Evolutionary conservation across 371 early-diverging fungal species (phyloP), one percentile per base, ranked within the genome.

Genomic region (Rhizopus sp.): DNA sequence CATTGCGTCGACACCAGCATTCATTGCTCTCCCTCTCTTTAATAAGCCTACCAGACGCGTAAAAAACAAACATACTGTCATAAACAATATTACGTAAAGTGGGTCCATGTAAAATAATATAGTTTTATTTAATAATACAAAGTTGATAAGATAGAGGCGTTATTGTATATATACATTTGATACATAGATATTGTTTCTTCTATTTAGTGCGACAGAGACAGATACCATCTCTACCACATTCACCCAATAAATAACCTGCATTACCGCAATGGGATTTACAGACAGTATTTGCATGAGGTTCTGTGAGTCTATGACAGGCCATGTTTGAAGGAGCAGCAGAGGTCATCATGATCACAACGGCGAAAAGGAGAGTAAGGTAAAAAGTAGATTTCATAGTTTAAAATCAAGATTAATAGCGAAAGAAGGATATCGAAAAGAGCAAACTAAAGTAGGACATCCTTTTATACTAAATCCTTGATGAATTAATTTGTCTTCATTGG

Each of bases 141-240:
- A 23, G 23, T 23, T 23, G 23, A 23, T 23, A 15, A 41, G 13
- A 42, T 4, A 42, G 10, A 2, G 10, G 10, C 6, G 3, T 46
- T 46, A 23, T 23, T 8, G 17, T 8, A 46, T 8, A 7, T 3
- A 23, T 7, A 8, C 4, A 46, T 46, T 15, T 2, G 23, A 23
- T 2, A 23, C 2, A 23, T 23, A 23, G 2, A 23, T 2, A 23
- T 23, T 23, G 2, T 17, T 16, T 46, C 31, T 53, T 3, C 10
- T 41, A 50, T 51, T 60, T 53, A 16, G 55, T 67, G 16, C 49
- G 54, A 31, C 65, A 64, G 15, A 69, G 23, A 58, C 65, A 65
- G n/a, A 64, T 50, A 15, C 69, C 64, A 13, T 44, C 30, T 0
- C 13, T 29, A 38, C 64, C 68, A 57, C 68, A 68, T 53, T 63